Evolutionary conservation across 306 rosid genomes (phyloP).

Genomic region (Luffa acutangula): DNA sequence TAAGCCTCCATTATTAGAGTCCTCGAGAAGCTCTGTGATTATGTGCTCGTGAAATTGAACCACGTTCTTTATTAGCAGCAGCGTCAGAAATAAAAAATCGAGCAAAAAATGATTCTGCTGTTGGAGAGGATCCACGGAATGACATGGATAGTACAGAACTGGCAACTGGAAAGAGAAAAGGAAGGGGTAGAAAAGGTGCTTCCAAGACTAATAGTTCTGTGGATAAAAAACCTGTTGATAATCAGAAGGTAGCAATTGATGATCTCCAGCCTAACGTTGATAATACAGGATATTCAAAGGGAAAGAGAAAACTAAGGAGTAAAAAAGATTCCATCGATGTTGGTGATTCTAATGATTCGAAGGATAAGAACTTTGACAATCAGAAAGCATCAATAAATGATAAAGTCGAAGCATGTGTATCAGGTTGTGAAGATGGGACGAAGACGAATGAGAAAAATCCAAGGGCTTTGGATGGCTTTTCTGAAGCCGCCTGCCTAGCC

Average conservation of each 20-base stretch:
- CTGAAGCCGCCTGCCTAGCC: slow-evolving; percentile 20
- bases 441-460: slow-evolving; percentile 28
- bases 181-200: slow-evolving; percentile 32
- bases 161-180: slow-evolving; percentile 50
- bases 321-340: neutral
- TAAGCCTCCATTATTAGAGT: slow-evolving; percentile 67
- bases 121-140: slow-evolving; percentile 33
- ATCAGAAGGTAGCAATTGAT: slow-evolving; percentile 22
- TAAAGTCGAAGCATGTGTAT: slow-evolving; percentile 23
- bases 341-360: neutral
- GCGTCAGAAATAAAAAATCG: slow-evolving; percentile 59
- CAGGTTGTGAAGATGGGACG: slow-evolving; percentile 30
- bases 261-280: neutral
- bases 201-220: slow-evolving; percentile 22
- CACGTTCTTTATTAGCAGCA: slow-evolving; percentile 76
- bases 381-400: slow-evolving; percentile 27
- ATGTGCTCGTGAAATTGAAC: slow-evolving; percentile 73
- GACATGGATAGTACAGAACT: slow-evolving; percentile 20
- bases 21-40: slow-evolving; percentile 68
- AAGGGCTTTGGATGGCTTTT: slow-evolving; percentile 23
- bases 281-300: neutral
- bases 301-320: neutral
- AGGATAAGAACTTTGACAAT: slow-evolving; percentile 9
- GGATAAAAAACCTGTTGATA: slow-evolving; percentile 14
- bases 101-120: slow-evolving; percentile 30